Conservation (phyloP, 2,329 filamentous ascomycete genomes). For the Rutstroemia sp. region DNA sequence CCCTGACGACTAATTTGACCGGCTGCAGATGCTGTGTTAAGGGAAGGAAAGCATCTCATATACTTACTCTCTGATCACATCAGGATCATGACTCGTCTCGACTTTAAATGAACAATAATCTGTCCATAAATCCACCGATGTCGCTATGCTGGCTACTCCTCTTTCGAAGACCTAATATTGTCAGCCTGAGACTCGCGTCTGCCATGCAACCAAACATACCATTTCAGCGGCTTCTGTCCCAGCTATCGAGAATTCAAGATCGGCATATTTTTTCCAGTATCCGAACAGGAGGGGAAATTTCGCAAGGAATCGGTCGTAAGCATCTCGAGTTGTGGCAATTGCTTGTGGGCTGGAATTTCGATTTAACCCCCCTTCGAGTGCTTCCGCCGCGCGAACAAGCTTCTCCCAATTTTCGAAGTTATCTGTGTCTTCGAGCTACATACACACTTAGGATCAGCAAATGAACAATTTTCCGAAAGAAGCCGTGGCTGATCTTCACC, state of each 20-base stretch:
- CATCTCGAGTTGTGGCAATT: conserved; percentile 76
- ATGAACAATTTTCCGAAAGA: not conserved
- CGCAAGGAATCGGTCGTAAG: conserved; percentile 86
- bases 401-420: conserved; percentile 95
- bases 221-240: conserved; percentile 96
- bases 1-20: conserved; percentile 23
- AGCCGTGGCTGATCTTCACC: conserved; percentile 29
- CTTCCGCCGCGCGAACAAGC: conserved; percentile 73
- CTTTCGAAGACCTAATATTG: conserved; percentile 76
- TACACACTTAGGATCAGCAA: conserved; percentile 12
- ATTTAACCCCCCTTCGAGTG: conserved; percentile 86
- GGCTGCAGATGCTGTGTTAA: conserved; percentile 45
- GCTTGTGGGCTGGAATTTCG: conserved; percentile 94
- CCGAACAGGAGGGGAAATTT: conserved; percentile 95
- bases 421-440: conserved; percentile 57
- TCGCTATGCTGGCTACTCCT: conserved; percentile 85
- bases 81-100: conserved; percentile 89
- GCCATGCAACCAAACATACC: conserved; percentile 43
- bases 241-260: conserved; percentile 92
- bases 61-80: conserved; percentile 99
- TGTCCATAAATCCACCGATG: conserved; percentile 93
- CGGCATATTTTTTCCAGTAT: conserved; percentile 99
- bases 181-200: conserved; percentile 20
- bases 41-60: conserved; percentile 57
- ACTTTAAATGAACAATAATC: conserved; percentile 98